Evolutionary conservation across 2,329 filamentous ascomycete species (phyloP), one percentile per base, ranked within the genome.

Genomic region (Chaetomium globosum): DNA sequence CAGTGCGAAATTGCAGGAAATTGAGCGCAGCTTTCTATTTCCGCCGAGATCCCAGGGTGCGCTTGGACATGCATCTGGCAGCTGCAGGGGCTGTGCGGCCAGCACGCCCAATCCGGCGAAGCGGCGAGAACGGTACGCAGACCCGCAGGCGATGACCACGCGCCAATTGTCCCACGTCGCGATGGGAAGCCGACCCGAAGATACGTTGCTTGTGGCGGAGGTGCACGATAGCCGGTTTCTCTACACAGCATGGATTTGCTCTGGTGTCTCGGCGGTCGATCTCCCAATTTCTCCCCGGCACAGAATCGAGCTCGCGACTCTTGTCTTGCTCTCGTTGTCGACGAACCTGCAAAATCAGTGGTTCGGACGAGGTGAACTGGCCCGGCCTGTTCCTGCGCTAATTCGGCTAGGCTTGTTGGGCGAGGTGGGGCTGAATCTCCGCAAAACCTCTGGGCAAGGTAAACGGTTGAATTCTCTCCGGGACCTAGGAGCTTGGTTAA

Each of bases 361-460:
- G 48, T 60, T 60, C 58, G 58, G 58, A 60, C 31, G 58, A 60
- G 16, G 48, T 12, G 46, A 33, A 26, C 21, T 21, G 3, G 30
- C 19, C 30, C 30, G 21, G 28, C 8, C 8, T n/a, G 61, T 63
- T 60, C 61, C 60, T 57, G 60, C 56, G 56, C 39, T 48, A 61
- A 63, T 61, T 59, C 26, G 26, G 16, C 28, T 63, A 28, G 56
- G 5, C 23, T 30, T 46, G 53, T 59, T 63, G 64, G 64, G 64
- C 23, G 23, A 36, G 53, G 64, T 63, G 64, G 64, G 64, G 64
- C 64, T 43, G 54, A 55, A 48, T 36, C 28, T 59, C 64, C 59
- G 36, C 59, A 23, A 48, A n/a, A 48, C 10, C 19, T 6, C 21
- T 16, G 19, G 4, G 19, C 2, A 4, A n/a, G 46, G n/a, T 23